phyloP scores from a whole-genome alignment of 2,329 filamentous ascomycete species.

The Blastomyces silverae region DNA sequence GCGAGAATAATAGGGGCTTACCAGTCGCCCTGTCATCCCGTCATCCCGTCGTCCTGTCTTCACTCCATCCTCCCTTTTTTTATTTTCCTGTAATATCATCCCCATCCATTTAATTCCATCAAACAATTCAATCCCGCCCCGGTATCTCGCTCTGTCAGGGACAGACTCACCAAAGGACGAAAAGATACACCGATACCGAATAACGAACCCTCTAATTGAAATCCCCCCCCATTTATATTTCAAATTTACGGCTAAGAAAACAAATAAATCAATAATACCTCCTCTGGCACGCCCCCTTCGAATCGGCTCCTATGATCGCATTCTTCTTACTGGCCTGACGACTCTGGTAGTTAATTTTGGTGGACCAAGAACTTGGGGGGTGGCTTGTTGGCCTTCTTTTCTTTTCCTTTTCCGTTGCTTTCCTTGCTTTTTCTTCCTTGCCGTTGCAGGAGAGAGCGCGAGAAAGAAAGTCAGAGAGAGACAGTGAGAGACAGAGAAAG shows the following conservation, averaged over 20 bases:
- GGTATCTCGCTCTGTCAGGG: neutral
- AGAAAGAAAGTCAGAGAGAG: neutral
- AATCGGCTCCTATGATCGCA: neutral
- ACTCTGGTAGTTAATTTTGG: neutral
- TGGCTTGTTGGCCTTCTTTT: neutral
- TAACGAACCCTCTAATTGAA: neutral
- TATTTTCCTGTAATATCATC: neutral
- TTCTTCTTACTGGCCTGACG: conserved; percentile 1
- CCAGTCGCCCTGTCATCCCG: neutral
- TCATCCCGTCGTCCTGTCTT: neutral
- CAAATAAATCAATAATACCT: neutral
- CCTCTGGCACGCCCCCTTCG: neutral
- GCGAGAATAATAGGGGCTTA: conserved; percentile 5
- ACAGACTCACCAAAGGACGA: neutral
- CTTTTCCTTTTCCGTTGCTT: neutral
- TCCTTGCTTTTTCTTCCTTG: neutral
- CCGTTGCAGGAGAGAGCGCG: neutral
- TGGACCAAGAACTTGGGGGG: neutral
- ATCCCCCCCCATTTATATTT: neutral
- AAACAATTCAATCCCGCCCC: neutral
- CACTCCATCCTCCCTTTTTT: neutral
- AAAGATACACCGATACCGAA: neutral
- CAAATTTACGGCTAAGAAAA: neutral
- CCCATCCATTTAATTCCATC: neutral
- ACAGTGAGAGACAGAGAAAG: neutral